Evolutionary conservation across 1,284 basidiomycete genomes (phyloP).

Genomic region (Jaminaea rosea): DNA sequence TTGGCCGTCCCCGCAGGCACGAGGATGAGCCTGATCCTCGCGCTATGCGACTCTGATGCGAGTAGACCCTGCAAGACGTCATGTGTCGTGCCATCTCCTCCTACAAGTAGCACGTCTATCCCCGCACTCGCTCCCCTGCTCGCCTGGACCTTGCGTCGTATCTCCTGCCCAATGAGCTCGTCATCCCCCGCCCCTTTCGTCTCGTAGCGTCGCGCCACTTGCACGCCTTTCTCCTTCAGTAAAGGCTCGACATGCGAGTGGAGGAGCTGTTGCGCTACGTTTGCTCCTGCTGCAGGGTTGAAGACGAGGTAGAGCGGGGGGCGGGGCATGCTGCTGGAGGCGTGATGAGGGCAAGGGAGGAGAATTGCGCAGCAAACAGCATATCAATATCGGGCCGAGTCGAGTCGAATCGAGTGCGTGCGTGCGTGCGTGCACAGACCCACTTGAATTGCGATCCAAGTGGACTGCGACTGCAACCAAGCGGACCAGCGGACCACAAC

Average conservation of each 20-base stretch:
- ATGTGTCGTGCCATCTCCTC: constrained; percentile 47
- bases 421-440: too few species aligned
- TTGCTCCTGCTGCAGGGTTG: constrained; percentile 4
- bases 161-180: constrained; percentile 9
- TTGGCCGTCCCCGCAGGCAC: constrained; percentile 84
- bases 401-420: too few species aligned
- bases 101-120: constrained; percentile 44
- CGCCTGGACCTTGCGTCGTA: neutral
- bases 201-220: neutral
- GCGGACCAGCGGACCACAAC: too few species aligned
- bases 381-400: too few species aligned
- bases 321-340: too few species aligned
- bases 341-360: too few species aligned
- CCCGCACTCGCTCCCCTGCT: constrained; percentile 35
- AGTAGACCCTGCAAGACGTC: constrained; percentile 39
- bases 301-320: neutral
- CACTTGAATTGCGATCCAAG: too few species aligned
- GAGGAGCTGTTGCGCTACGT: neutral
- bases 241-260: constrained; percentile 7
- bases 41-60: neutral
- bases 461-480: too few species aligned
- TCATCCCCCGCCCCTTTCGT: constrained; percentile 15
- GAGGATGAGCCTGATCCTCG: constrained; percentile 42
- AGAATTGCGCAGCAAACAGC: too few species aligned
- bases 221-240: neutral